Conservation (phyloP, 305 asterid genomes). For the Fraxinus greggii region DNA sequence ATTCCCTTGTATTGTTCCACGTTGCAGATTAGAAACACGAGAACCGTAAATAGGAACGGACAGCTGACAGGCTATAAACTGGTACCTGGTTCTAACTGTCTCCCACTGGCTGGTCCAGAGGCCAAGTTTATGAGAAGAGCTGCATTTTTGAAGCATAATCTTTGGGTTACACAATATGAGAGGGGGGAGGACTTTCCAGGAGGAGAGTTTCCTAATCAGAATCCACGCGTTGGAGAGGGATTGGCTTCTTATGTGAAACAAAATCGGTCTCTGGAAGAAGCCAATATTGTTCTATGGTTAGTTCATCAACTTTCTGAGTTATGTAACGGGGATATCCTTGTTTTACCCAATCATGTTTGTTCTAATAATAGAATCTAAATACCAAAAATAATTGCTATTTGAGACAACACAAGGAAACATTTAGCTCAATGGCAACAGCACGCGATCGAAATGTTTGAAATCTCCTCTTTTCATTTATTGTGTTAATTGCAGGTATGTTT, state of each 20-base stretch:
- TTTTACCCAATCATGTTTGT: neutral
- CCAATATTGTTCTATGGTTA: constrained; percentile 87
- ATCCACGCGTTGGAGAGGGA: constrained; percentile 98
- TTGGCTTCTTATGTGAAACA: constrained; percentile 86
- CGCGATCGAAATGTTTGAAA: constrained; percentile 3
- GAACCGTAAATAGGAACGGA: constrained; percentile 82
- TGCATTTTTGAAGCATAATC: constrained; percentile 85
- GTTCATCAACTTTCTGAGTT: constrained; percentile 25
- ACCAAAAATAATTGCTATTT: neutral
- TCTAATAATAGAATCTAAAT: neutral
- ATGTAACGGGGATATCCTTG: neutral
- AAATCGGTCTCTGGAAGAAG: constrained; percentile 81
- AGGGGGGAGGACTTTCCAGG: constrained; percentile 94
- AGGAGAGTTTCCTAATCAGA: constrained; percentile 96
- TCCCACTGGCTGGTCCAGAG: constrained; percentile 88
- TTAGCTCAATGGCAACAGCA: neutral
- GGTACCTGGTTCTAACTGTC: constrained; percentile 90
- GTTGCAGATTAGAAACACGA: constrained; percentile 80
- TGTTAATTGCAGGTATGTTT: constrained; percentile 64
- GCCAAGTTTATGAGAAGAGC: constrained; percentile 94
- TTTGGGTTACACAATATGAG: constrained; percentile 90
- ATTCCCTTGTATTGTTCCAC: constrained; percentile 1
- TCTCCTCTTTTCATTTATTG: neutral
- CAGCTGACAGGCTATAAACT: constrained; percentile 86
- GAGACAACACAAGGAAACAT: neutral